Evolutionary conservation across 2,329 filamentous ascomycete species (phyloP).

Genomic region (Pleoardoris graminearum): DNA sequence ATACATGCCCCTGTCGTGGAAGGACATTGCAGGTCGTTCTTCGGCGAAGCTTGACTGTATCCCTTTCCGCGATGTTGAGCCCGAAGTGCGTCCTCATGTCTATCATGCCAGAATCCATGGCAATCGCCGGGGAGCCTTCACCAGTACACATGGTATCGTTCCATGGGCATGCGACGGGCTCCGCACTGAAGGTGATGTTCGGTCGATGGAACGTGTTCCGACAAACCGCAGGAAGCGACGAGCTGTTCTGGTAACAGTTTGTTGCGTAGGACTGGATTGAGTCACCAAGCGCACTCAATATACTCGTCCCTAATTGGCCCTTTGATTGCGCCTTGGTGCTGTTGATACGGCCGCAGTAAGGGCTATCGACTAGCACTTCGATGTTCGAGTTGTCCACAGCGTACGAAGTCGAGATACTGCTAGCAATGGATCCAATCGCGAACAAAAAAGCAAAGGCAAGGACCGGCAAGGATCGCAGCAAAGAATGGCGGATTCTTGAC

Average conservation of each 20-base stretch:
- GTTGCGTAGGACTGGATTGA: constrained; percentile 6
- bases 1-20: background rate
- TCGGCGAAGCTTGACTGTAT: constrained; percentile 10
- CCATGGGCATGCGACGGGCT: constrained; percentile 7
- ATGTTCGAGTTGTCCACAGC: constrained; percentile 10
- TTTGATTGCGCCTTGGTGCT: background rate
- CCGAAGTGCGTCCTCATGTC: constrained; percentile 14
- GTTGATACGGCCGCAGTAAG: constrained; percentile 11
- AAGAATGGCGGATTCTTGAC: background rate
- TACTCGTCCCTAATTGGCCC: background rate
- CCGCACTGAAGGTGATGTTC: constrained; percentile 2
- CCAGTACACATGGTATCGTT: constrained; percentile 11
- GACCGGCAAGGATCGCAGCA: background rate
- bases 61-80: constrained; percentile 8
- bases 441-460: constrained; percentile 11
- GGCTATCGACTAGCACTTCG: constrained; percentile 14
- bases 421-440: constrained; percentile 6
- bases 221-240: constrained; percentile 6
- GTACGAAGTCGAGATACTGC: constrained; percentile 14
- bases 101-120: constrained; percentile 20
- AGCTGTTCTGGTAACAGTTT: constrained; percentile 9
- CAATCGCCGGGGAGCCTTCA: constrained; percentile 4
- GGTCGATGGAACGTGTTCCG: constrained; percentile 8
- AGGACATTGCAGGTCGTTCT: constrained; percentile 15
- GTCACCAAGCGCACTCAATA: background rate